A percentile compares a stretch with the other conserved stretches of the same genome.
phyloP scores from a whole-genome alignment of 2,329 filamentous ascomycete genomes.

The Colletotrichum sp. region DNA sequence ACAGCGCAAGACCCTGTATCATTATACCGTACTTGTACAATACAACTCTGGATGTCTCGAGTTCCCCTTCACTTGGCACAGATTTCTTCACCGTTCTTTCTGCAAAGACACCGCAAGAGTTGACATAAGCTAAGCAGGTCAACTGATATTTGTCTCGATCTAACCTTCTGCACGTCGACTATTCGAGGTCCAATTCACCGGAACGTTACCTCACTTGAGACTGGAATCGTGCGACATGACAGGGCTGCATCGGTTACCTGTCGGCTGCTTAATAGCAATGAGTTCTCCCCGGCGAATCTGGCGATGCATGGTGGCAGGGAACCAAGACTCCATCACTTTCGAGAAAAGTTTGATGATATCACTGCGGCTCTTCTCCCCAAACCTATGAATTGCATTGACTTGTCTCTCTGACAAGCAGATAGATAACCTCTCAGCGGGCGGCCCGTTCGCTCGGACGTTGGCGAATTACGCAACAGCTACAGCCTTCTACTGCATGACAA shows the following conservation, averaged over 20 bases:
- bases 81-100: background rate
- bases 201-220: background rate
- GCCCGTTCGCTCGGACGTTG: background rate
- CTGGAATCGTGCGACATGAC: background rate
- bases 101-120: background rate
- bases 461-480: background rate
- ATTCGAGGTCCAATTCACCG: background rate
- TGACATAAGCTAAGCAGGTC: background rate
- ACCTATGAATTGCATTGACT: background rate
- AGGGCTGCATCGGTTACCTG: background rate
- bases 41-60: background rate
- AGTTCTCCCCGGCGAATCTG: background rate
- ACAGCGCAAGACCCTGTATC: constrained; percentile 6
- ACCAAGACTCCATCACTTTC: background rate
- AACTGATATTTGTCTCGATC: background rate
- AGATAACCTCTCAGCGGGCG: background rate
- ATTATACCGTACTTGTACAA: constrained; percentile 3
- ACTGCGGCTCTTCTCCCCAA: background rate
- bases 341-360: background rate
- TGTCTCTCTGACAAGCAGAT: background rate
- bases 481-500: background rate
- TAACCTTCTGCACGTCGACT: background rate
- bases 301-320: background rate
- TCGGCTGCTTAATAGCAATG: background rate
- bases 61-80: background rate